Evolutionary conservation across 1,284 basidiomycete genomes (phyloP), one percentile per base, ranked within the genome.

Genomic region (Pisolithus thermaeus): DNA sequence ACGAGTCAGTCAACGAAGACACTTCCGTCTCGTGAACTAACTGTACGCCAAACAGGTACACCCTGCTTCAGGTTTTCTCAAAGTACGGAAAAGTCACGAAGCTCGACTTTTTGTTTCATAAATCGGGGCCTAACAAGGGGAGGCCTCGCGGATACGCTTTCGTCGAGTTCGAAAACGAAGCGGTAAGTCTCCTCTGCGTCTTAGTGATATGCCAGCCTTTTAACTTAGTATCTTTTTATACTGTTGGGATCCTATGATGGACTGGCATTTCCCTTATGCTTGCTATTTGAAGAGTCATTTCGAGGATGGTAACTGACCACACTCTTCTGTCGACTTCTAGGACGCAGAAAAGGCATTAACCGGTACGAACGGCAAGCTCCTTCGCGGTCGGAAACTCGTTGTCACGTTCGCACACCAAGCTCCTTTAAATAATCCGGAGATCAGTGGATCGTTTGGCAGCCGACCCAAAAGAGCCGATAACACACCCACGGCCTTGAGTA

Each of bases 121-220:
- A 96, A 72, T 76, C 84, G 0, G 96, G 96, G 0, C 78, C 86
- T 4, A 72, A 86, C 61, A 92, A 87, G 67, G 96, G 96, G 12
- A 96, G 92, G 67, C 93, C 96, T 1, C 76, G 94, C 18, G 96
- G 96, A 2, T 99, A 95, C 68, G 95, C 94, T 0, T 99, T 98
- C 60, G 73, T 99, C 32, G 92, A 97, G 70, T 97, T 85, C 64
- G 76, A 77, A 28, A 78, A 79, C 47, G 77, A 83, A 70, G 81
- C 85, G 71, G 94, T 97, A 71, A 75, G 92, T 85, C 47, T 50
- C 52, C 39, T 53, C 49, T 25, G 39, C 39, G 49, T 56, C 56
- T 66, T 43, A 58, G 60, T 60, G 8, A 20, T 51, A 38, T 59
- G 55, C 51, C 42, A 35, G 42, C 37, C 60, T 66, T 65, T 46